Evolutionary conservation across 768 basidiomycete genomes (phyloP), one percentile per base, ranked within the genome.

Genomic region (Boletus speciosus): DNA sequence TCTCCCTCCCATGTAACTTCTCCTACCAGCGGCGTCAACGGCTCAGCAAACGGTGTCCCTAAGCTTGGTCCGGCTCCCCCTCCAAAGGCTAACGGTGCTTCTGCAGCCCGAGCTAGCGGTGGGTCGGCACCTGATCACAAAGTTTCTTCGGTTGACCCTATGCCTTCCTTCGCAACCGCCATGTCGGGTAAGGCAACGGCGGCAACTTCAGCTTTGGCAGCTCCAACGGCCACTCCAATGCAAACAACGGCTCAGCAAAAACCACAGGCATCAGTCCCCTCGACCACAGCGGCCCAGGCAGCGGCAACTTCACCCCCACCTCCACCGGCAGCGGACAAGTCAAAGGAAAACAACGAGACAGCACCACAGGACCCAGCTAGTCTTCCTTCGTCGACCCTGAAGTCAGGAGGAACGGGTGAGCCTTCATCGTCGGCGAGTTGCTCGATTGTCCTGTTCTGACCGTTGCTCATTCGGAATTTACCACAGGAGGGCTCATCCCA

Each of bases 391-490:
- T 27, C 45, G 5, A 3, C 60, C 25, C 36, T 55, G 3, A 39
- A 36, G 43, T 16, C 58, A 40, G 51, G 56, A 57, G 61, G 63
- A 61, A 41, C 1, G 68, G 69, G 69, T 70, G 62, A 70, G 69
- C 70, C 56, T 68, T 72, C 54, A 32, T 60, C 64, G 57, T 50
- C 49, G 68, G 70, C 67, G 59, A 71, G 66, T 70, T 10, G 11
- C 45, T 51, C 27, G 38, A 47, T 39, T 45, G 37, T 41, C 56
- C 31, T 53, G 42, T 66, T 70, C 69, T 70, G 51, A 70, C 68
- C 48, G 40, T 19, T 53, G 55, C 69, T 70, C 64, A 71, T 70
- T 58, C 54, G 47, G 47, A 55, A 61, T 54, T 34, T 16, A 32
- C 34, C 23, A 59, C 55, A 70, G 69, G 59, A 6, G 61, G 56